phyloP scores from a whole-genome alignment of 2,329 filamentous ascomycete species.

The Fusarium begoniae region DNA sequence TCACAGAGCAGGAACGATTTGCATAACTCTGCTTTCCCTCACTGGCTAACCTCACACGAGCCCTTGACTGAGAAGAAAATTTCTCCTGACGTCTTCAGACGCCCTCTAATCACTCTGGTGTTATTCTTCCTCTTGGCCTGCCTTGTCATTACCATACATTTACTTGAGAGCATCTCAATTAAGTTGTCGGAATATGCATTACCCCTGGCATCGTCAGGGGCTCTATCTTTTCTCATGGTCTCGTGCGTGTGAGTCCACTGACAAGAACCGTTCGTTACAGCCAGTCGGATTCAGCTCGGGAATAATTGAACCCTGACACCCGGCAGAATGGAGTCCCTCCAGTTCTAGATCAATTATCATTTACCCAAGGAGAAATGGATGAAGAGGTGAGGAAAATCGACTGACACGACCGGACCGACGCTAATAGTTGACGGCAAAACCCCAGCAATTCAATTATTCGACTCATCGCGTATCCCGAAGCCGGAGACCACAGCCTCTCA shows the following conservation, averaged over 20 bases:
- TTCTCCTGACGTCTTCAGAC: background rate
- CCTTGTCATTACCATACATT: constrained; percentile 29
- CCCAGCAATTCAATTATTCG: background rate
- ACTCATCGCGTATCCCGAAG: constrained; percentile 24
- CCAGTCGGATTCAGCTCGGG: constrained; percentile 27
- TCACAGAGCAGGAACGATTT: background rate
- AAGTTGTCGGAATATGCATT: constrained; percentile 14
- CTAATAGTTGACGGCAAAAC: constrained; percentile 6
- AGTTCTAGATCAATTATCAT: constrained; percentile 1
- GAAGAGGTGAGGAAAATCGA: constrained; percentile 1
- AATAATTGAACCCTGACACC: constrained; percentile 31
- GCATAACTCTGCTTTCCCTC: background rate
- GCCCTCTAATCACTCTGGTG: background rate
- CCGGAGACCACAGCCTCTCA: constrained; percentile 6
- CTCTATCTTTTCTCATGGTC: constrained; percentile 18
- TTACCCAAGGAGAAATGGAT: constrained; percentile 19
- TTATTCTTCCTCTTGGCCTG: constrained; percentile 13
- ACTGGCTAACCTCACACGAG: background rate
- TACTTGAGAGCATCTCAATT: constrained; percentile 26
- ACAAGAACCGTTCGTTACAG: constrained; percentile 30
- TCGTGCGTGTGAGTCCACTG: constrained; percentile 13
- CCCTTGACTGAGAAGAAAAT: background rate
- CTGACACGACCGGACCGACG: constrained; percentile 12
- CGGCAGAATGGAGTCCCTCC: constrained; percentile 25
- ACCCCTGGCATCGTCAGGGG: constrained; percentile 25